Evolutionary conservation across 1,284 basidiomycete genomes (phyloP), one percentile per base, ranked within the genome.

Genomic region (Cutaneotrichosporon sp.): DNA sequence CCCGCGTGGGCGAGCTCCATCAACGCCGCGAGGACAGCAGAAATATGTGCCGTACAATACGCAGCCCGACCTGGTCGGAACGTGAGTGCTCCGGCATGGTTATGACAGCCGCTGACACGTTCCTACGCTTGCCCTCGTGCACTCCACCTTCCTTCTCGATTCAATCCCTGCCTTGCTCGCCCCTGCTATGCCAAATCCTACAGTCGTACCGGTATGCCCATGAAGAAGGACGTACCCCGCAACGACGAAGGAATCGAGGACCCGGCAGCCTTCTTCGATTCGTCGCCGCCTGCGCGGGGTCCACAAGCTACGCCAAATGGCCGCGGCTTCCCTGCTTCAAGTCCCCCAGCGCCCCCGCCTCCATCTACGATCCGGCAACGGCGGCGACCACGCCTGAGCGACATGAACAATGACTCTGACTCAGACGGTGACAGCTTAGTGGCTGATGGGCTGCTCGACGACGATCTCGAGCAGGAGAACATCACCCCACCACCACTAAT

Each of bases 231-330:
- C 74, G 86, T 91, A 58, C 86, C 87, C 58, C 85, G 86, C 67
- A 87, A 87, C 70, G 88, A 88, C 16, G 90, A 92, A 73, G 94
- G 92, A 11, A 91, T 91, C 76, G 92, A 95, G 78, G 87, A 87
- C 13, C 89, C 91, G 72, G 86, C 88, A 62, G 85, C 87, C 69
- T 83, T 92, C 72, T 86, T 94, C 68, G 82, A 84, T 56, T 76
- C 75, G 10, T 73, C 76, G 4, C 55, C 55, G n/a, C 8, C 22
- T 13, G 38, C 21, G 14, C 21, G 22, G 13, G 6, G n/a, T 18
- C 9, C 38, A 16, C 55, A 26, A 4, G 36, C 36, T 21, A 56
- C 55, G 14, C 21, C 60, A 18, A 31, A 53, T 10, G 30, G 26
- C 16, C 9, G 42, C 42, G 11, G 49, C 32, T 18, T 31, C 34